phyloP scores from a whole-genome alignment of 306 rosid species.

The Begonia fuchsioides region DNA sequence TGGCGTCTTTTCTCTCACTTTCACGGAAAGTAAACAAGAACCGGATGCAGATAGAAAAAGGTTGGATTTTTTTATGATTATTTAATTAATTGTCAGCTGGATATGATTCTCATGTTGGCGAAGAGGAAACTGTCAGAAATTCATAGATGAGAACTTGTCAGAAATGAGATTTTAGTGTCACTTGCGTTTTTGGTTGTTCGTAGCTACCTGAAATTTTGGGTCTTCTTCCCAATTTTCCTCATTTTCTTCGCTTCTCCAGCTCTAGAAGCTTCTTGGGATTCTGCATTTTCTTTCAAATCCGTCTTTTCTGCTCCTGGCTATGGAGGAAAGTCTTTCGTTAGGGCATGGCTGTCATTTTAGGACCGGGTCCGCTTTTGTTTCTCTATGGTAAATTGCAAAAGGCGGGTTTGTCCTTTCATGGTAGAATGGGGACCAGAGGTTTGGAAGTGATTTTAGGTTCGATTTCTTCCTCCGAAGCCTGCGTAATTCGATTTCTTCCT shows the following conservation, averaged over 20 bases:
- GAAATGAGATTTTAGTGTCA: not conserved
- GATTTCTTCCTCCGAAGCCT: not conserved
- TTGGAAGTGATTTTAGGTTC: constrained; percentile 1
- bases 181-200: not conserved
- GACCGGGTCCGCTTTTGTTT: constrained; percentile 7
- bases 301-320: not conserved
- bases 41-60: no score
- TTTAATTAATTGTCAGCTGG: no score
- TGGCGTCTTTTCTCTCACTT: no score
- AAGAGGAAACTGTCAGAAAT: not conserved
- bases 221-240: not conserved
- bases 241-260: not conserved
- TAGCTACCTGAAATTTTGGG: not conserved
- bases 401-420: constrained; percentile 1
- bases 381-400: constrained; percentile 8
- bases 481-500: constrained; percentile 4
- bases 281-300: not conserved
- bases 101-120: no score
- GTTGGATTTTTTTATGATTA: no score
- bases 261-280: not conserved
- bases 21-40: no score
- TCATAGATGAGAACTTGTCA: not conserved
- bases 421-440: constrained; percentile 9
- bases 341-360: constrained; percentile 21
- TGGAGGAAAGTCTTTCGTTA: constrained; percentile 17